Evolutionary conservation across 2,329 filamentous ascomycete genomes (phyloP).

Genomic region (Lachnellula arida): DNA sequence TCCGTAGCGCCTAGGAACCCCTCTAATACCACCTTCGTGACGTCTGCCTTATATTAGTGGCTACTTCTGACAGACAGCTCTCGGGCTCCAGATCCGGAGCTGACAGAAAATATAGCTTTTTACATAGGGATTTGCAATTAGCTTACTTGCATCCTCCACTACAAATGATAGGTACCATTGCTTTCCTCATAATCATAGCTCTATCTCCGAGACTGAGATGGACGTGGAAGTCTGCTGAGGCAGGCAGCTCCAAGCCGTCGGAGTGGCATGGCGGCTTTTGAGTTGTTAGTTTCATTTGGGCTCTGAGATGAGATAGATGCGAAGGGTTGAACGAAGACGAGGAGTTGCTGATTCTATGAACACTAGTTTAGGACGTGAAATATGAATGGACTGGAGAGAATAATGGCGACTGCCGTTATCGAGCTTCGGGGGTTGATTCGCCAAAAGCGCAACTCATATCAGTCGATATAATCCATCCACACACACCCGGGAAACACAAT

Average conservation of each 20-base stretch:
- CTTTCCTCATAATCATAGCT: slow-evolving; percentile 59
- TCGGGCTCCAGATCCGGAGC: too few relatives aligned
- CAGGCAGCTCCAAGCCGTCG: slow-evolving; percentile 48
- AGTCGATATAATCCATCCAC: too few relatives aligned
- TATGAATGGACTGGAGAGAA: neutral
- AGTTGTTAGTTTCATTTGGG: neutral
- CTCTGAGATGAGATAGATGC: neutral
- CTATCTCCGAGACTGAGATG: slow-evolving; percentile 68
- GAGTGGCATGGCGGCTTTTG: slow-evolving; percentile 10
- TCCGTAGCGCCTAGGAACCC: slow-evolving; percentile 51
- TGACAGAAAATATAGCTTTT: too few relatives aligned
- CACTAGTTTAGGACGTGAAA: neutral
- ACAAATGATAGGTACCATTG: slow-evolving; percentile 50
- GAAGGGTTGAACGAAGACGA: neutral
- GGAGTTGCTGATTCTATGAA: neutral
- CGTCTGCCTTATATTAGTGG: slow-evolving; percentile 45
- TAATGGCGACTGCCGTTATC: neutral
- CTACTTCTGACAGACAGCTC: slow-evolving; percentile 28
- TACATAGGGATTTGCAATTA: too few relatives aligned
- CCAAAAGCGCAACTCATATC: too few relatives aligned
- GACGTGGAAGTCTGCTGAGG: slow-evolving; percentile 59
- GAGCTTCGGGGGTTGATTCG: too few relatives aligned
- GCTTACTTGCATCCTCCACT: slow-evolving; percentile 51
- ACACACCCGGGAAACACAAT: too few relatives aligned
- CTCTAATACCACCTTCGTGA: slow-evolving; percentile 50